A percentile compares a stretch with the other conserved stretches of the same genome.
These are phyloP conservation scores for Kwoniella dejecticola DNA, from an alignment of 768 basidiomycete genomes.

Conservation along the genomic window DNA sequence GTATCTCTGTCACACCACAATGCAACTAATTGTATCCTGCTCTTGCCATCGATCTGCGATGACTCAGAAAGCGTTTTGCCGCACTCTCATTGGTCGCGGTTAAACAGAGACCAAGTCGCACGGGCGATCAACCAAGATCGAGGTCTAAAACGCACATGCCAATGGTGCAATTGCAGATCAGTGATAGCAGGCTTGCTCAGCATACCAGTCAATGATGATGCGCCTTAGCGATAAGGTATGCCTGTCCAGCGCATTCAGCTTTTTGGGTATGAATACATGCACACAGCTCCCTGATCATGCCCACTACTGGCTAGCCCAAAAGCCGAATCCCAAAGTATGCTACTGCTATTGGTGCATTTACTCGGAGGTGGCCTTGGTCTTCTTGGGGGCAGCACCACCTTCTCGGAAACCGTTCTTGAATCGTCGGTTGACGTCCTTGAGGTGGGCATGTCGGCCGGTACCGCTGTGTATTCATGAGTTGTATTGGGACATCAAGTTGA, in stretches of 20 bases:
- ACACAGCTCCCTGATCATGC: neutral
- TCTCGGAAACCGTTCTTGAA: slow-evolving; percentile 99
- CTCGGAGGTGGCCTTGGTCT: slow-evolving; percentile 61
- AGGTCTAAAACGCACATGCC: no score
- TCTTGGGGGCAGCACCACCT: slow-evolving; percentile 88
- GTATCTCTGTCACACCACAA: no score
- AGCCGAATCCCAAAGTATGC: slow-evolving; percentile 1
- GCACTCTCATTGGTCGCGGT: no score
- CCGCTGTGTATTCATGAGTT: slow-evolving; percentile 58
- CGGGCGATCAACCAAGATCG: no score
- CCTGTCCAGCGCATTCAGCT: neutral
- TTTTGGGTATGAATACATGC: slow-evolving; percentile 24
- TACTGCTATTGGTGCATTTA: slow-evolving; percentile 19
- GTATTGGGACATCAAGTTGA: neutral
- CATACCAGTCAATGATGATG: no score
- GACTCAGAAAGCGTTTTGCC: no score
- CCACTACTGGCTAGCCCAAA: no score
- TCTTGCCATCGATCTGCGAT: no score
- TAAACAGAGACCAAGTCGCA: no score
- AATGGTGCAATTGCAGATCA: no score
- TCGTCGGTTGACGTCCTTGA: slow-evolving; percentile 86
- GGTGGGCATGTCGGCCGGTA: slow-evolving; percentile 90
- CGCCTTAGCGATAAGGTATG: neutral
- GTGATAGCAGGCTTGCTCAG: no score
- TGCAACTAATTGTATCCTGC: no score